A percentile compares a stretch with the other conserved stretches of the same genome.
Evolutionary conservation across 106 monocot species (phyloP).

Genomic region (Gastrodia elata): DNA sequence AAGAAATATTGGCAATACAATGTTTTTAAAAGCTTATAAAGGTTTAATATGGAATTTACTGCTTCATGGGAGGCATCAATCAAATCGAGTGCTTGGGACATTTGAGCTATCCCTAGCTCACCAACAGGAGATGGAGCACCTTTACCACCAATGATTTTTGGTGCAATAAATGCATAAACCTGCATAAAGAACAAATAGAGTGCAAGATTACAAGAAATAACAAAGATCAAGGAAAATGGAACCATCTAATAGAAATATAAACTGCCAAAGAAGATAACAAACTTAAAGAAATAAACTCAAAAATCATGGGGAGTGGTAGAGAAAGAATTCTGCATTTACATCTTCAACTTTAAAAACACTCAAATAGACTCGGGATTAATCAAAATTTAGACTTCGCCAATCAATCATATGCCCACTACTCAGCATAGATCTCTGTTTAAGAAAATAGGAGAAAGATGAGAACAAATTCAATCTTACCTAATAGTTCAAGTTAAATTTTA

Average conservation of each 20-base stretch:
- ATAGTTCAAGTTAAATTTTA: no score
- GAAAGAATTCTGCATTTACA: not conserved
- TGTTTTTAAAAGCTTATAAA: not conserved
- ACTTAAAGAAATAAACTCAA: not conserved
- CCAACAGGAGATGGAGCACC: conserved; percentile 95
- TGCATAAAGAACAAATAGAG: conserved; percentile 17
- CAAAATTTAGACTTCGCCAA: not conserved
- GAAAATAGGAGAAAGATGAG: no score
- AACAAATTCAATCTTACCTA: no score
- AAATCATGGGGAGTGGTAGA: not conserved
- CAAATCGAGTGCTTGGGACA: conserved; percentile 85
- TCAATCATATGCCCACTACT: not conserved
- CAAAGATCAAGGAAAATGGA: not conserved
- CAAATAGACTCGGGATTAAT: not conserved
- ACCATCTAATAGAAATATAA: not conserved
- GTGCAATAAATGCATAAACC: conserved; percentile 93
- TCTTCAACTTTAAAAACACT: not conserved
- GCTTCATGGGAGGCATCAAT: conserved; percentile 72
- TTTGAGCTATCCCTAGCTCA: conserved; percentile 89
- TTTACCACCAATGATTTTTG: conserved; percentile 91
- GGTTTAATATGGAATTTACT: conserved; percentile 19
- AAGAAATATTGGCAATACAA: not conserved
- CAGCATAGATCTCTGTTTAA: not conserved
- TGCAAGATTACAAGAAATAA: not conserved
- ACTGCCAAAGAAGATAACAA: not conserved